Conservation (phyloP, 768 basidiomycete species). For the Termitomyces sp. region DNA sequence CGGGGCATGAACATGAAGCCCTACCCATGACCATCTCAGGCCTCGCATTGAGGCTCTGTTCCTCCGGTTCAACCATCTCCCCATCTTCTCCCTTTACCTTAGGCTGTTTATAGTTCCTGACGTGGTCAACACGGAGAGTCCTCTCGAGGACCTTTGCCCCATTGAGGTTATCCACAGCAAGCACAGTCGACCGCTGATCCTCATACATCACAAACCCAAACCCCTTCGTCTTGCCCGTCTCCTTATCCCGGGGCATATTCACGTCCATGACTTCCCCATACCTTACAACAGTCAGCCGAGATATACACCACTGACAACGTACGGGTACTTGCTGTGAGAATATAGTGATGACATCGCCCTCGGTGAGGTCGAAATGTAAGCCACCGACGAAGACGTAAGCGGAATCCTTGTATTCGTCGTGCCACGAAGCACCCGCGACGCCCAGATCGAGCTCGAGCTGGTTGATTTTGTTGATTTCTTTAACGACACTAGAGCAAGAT, state of each 20-base stretch:
- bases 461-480: conserved; percentile 92
- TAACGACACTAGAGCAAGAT: conserved; percentile 64
- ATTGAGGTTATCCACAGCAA: conserved; percentile 98
- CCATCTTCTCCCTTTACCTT: conserved; percentile 74
- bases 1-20: conserved; percentile 14
- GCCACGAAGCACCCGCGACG: conserved; percentile 74
- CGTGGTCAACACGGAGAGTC: conserved; percentile 89
- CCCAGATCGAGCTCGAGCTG: conserved; percentile 83
- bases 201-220: conserved; percentile 99
- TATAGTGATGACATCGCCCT: conserved; percentile 95
- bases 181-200: conserved; percentile 91
- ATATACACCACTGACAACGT: neutral
- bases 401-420: conserved; percentile 96
- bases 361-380: conserved; percentile 82
- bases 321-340: conserved; percentile 82
- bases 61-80: conserved; percentile 80
- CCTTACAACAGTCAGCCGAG: conserved; percentile 39
- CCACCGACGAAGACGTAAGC: conserved; percentile 95
- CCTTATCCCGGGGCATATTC: conserved; percentile 91
- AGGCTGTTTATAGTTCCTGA: conserved; percentile 87
- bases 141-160: conserved; percentile 84
- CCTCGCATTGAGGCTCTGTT: conserved; percentile 82
- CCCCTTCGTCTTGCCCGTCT: conserved; percentile 84
- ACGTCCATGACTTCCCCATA: conserved; percentile 97
- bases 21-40: conserved; percentile 64